Evolutionary conservation across 768 basidiomycete genomes (phyloP).

Genomic region (Mycena olivaceomarginata): DNA sequence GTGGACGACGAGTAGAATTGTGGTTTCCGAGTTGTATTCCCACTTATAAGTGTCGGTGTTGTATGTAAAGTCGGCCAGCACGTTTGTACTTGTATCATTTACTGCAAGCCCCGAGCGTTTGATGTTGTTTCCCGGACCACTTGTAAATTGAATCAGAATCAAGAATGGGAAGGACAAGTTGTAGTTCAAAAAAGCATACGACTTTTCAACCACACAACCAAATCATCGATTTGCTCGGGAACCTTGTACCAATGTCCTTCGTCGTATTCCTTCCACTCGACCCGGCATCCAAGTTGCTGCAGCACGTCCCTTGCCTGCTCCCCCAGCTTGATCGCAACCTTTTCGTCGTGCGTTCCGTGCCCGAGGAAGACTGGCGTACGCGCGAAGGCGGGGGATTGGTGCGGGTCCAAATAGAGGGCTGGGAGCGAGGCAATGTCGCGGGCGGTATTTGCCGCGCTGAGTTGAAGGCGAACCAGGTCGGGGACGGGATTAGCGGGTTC

Average conservation of each 20-base stretch:
- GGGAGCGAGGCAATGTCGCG: conserved; percentile 32
- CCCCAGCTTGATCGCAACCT: conserved; percentile 22
- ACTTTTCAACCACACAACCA: conserved; percentile 23
- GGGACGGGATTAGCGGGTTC: not conserved
- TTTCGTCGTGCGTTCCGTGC: conserved; percentile 33
- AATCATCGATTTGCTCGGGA: conserved; percentile 37
- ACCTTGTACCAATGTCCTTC: conserved; percentile 42
- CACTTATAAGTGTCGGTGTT: no score
- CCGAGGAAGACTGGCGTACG: conserved; percentile 33
- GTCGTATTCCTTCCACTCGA: conserved; percentile 36
- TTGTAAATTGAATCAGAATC: no score
- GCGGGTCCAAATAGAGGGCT: not conserved
- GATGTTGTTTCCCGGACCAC: no score
- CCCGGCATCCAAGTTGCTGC: conserved; percentile 17
- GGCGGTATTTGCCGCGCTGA: conserved; percentile 17
- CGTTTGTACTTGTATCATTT: no score
- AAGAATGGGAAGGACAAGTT: no score
- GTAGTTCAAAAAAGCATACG: not conserved
- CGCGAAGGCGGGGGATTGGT: conserved; percentile 1
- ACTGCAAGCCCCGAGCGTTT: no score
- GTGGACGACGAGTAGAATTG: not conserved
- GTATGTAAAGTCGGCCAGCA: no score
- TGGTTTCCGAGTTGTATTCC: not conserved
- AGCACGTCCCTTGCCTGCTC: conserved; percentile 32
- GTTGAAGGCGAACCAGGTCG: not conserved